Conservation (phyloP, 441 rosid species). For the Syzygium syzygioides region DNA sequence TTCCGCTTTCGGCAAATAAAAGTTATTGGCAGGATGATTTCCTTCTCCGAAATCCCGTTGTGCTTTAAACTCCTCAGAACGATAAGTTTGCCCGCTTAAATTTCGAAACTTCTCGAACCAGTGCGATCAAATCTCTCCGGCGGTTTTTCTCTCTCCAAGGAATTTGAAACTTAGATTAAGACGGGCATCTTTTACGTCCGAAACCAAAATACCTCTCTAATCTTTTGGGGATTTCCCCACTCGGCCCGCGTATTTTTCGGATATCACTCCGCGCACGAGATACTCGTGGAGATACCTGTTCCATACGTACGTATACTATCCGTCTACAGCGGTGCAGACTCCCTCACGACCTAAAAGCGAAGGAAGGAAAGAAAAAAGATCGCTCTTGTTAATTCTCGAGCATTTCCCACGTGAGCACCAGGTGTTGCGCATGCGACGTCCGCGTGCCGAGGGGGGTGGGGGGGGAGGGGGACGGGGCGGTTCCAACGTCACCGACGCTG, state of each 20-base stretch:
- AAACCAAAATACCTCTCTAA: background rate
- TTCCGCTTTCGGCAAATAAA: too few species aligned
- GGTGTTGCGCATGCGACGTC: background rate
- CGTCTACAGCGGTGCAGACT: background rate
- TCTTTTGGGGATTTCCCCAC: background rate
- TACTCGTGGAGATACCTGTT: background rate
- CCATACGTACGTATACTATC: background rate
- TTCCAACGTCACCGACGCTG: background rate
- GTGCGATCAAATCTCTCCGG: background rate
- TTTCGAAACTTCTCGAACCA: background rate
- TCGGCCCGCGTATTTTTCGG: background rate
- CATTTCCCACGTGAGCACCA: background rate
- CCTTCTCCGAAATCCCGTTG: too few species aligned
- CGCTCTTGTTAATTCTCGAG: background rate
- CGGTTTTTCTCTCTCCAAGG: background rate
- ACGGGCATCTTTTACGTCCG: background rate
- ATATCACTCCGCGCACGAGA: background rate
- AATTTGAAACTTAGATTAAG: background rate
- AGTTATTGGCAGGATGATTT: too few species aligned
- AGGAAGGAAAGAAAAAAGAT: fast-evolving
- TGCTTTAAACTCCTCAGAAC: too few species aligned
- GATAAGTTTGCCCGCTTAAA: background rate
- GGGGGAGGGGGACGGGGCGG: background rate
- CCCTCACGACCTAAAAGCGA: background rate
- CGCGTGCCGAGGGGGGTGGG: background rate